Evolutionary conservation across 2,329 filamentous ascomycete species (phyloP).

Genomic region (Hypoxylon sp.): DNA sequence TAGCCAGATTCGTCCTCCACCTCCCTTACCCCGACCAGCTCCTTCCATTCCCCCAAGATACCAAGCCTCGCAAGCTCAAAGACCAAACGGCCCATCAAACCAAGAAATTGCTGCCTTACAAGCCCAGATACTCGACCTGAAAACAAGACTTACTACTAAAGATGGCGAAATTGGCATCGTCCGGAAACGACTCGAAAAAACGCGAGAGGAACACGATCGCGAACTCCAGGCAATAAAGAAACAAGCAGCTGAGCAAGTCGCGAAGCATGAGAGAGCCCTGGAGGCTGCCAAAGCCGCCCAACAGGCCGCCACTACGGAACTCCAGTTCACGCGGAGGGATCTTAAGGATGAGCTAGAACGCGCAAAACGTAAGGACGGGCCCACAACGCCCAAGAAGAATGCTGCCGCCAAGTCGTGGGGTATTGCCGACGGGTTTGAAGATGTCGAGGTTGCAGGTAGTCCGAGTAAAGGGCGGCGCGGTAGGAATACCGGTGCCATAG

Average conservation of each 20-base stretch:
- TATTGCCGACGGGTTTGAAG: conserved; percentile 83
- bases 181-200: conserved; percentile 77
- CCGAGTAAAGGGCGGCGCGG: conserved; percentile 66
- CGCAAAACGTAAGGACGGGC: conserved; percentile 63
- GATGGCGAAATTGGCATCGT: conserved; percentile 82
- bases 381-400: conserved; percentile 73
- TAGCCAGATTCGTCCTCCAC: conserved; percentile 61
- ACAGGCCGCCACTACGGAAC: conserved; percentile 76
- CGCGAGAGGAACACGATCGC: conserved; percentile 72
- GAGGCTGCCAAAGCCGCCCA: conserved; percentile 76
- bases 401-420: conserved; percentile 67
- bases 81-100: conserved; percentile 46
- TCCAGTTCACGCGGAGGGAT: conserved; percentile 81
- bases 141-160: conserved; percentile 72
- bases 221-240: conserved; percentile 74
- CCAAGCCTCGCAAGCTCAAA: conserved; percentile 54
- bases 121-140: conserved; percentile 67
- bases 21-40: conserved; percentile 50
- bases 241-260: conserved; percentile 73
- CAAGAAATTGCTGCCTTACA: conserved; percentile 64
- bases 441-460: conserved; percentile 70
- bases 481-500: conserved; percentile 61
- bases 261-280: conserved; percentile 74
- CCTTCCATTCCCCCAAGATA: conserved; percentile 55
- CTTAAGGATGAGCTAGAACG: conserved; percentile 70